Conservation (phyloP, 2,329 filamentous ascomycete genomes). For the Talaromyces rugulosus region DNA sequence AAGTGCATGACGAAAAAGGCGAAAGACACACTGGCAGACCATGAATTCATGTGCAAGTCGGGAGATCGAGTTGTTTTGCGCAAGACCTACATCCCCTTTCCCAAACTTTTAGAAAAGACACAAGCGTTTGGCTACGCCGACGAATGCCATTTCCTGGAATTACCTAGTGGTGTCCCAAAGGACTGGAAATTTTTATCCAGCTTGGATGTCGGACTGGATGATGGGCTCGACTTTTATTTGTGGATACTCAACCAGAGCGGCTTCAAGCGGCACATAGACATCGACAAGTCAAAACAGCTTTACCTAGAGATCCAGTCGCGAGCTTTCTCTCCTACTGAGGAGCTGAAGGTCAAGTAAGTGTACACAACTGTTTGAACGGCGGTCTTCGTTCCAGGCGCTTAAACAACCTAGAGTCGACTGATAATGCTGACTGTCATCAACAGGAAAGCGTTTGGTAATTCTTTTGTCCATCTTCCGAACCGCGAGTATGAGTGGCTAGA, state of each 20-base stretch:
- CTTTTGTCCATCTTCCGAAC: neutral
- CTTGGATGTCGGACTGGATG: conserved; percentile 2
- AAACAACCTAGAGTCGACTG: neutral
- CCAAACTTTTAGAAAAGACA: conserved; percentile 3
- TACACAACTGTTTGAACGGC: neutral
- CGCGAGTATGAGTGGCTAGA: neutral
- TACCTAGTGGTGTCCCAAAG: conserved; percentile 2
- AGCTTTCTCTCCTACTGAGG: conserved; percentile 1
- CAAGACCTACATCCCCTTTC: conserved; percentile 6
- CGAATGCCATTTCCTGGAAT: neutral
- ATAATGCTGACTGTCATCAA: conserved; percentile 2
- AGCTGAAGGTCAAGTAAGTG: conserved; percentile 3
- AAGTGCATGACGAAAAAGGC: neutral
- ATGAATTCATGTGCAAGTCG: conserved; percentile 7
- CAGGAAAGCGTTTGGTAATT: neutral
- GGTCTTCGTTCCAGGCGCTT: neutral
- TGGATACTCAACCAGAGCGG: conserved; percentile 4
- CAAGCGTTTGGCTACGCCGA: conserved; percentile 3
- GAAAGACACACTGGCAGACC: conserved; percentile 1
- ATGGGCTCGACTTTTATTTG: conserved; percentile 6
- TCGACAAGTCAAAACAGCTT: conserved; percentile 5
- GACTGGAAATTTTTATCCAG: conserved; percentile 7
- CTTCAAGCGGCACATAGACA: neutral
- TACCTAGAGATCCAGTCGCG: conserved; percentile 6
- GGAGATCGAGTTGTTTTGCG: conserved; percentile 4